Evolutionary conservation across 768 basidiomycete genomes (phyloP), one percentile per base, ranked within the genome.

Genomic region (Leucosporidium scottii): DNA sequence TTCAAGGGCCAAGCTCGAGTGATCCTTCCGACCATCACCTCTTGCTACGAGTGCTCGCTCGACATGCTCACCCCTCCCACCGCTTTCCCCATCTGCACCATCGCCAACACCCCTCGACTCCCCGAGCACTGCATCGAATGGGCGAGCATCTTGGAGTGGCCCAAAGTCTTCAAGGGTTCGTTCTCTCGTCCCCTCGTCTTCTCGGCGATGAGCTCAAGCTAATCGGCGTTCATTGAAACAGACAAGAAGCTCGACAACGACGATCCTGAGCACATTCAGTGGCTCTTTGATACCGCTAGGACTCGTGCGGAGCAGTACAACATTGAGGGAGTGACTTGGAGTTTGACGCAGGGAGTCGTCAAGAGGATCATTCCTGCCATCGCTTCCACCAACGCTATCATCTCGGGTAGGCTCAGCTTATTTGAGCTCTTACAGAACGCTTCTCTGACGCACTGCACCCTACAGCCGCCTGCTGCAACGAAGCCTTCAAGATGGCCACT

Each of bases 361-460:
- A 99, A 99, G 84, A 96, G 96, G 75, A 96, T 99, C 79, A 98
- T 99, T 56, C 94, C 96, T 27, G 94, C 96, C 54, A 98, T 99
- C 73, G 96, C 96, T 2, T 93, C 91, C 1, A 99, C 96, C 21
- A 99, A 99, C 75, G 96, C 96, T 47, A 93, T 98, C 77, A 93
- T 99, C 66, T 90, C 96, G 58, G 93, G 92, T 90, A 72, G 51
- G 83, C 69, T 65, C 36, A 10, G 31, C n/a, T n/a, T n/a, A n/a
- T n/a, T n/a, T n/a, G n/a, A n/a, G n/a, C n/a, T n/a, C n/a, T n/a
- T n/a, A n/a, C n/a, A n/a, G n/a, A n/a, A n/a, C n/a, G n/a, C n/a
- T n/a, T n/a, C n/a, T n/a, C n/a, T n/a, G n/a, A n/a, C 20, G 5
- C 47, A 17, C 20, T 34, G 47, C 30, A 47, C 62, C 57, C 44